Conservation (phyloP, 306 rosid species). For the Lathyrus oleraceus region DNA sequence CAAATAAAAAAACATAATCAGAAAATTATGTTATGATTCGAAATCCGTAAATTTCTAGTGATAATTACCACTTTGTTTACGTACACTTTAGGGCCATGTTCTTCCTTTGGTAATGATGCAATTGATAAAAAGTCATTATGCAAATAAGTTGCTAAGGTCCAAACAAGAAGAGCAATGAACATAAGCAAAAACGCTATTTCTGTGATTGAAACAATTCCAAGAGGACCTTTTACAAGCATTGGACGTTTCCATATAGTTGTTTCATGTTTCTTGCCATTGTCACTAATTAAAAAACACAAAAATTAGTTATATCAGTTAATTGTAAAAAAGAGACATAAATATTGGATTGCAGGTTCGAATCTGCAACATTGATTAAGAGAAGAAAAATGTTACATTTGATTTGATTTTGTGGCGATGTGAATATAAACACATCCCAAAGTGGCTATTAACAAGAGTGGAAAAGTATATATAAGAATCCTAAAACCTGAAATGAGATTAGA, state of each 20-base stretch:
- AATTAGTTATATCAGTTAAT: no score
- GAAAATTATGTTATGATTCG: no score
- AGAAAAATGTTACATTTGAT: constrained; percentile 34
- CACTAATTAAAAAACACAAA: neutral
- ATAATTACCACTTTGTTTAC: no score
- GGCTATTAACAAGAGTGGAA: constrained; percentile 65
- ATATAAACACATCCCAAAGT: constrained; percentile 61
- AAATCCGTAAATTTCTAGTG: no score
- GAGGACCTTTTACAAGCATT: constrained; percentile 67
- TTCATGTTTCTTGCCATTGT: neutral
- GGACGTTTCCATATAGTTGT: constrained; percentile 52
- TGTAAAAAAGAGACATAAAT: no score
- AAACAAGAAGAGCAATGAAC: constrained; percentile 65
- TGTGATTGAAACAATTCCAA: constrained; percentile 70
- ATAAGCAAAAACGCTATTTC: constrained; percentile 61
- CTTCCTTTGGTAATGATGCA: constrained; percentile 41
- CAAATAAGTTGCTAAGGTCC: constrained; percentile 46
- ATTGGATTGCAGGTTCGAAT: no score
- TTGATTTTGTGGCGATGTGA: constrained; percentile 47
- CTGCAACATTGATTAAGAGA: no score
- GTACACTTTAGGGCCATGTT: constrained; percentile 50
- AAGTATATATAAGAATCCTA: constrained; percentile 47
- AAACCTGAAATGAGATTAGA: constrained; percentile 41
- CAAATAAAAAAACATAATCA: neutral
- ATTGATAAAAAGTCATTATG: constrained; percentile 40